These are phyloP conservation scores for Pseudopediastrum boryanum DNA, from an alignment of 139 green algal species.

Conservation along the genomic window DNA sequence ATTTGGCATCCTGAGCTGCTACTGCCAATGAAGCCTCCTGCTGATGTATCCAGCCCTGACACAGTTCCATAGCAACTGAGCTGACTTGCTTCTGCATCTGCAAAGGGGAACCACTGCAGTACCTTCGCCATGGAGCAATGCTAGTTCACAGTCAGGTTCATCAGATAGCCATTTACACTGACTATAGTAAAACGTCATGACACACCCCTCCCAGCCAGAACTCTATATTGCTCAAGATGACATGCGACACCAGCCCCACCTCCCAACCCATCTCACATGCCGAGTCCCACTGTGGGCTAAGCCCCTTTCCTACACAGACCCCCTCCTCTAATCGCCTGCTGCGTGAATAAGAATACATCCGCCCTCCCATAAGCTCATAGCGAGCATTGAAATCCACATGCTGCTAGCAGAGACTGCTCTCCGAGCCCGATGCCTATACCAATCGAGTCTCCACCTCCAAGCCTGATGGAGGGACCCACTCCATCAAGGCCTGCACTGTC, in stretches of 20 bases:
- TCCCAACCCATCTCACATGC: background rate
- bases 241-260: no score
- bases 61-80: background rate
- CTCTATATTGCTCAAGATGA: no score
- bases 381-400: background rate
- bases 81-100: background rate
- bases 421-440: no score
- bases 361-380: background rate
- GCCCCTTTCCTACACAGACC: background rate
- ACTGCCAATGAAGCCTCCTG: background rate
- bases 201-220: no score
- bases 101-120: background rate
- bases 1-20: background rate
- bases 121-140: background rate
- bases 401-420: conserved; percentile 6
- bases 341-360: background rate
- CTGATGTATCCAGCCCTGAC: background rate
- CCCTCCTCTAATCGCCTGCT: background rate
- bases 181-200: no score
- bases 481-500: conserved; percentile 89
- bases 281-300: background rate
- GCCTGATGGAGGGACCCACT: conserved; percentile 83
- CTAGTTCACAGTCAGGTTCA: no score
- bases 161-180: no score
- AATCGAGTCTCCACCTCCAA: conserved; percentile 73